Evolutionary conservation across 208 protist species (phyloP), one percentile per base, ranked within the genome.

Genomic region (Borovskyia barvae): DNA sequence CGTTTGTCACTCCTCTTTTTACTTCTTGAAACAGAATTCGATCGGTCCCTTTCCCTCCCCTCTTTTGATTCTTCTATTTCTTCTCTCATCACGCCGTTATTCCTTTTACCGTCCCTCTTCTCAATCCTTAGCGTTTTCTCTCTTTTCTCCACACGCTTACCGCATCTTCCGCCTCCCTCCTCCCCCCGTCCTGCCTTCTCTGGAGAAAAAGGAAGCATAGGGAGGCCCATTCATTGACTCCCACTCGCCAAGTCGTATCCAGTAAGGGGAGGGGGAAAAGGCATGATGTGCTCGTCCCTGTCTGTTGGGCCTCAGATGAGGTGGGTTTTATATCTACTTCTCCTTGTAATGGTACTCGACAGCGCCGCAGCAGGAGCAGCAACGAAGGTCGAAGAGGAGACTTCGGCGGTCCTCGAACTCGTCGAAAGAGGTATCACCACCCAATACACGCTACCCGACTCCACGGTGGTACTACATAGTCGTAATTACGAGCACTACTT

Each of bases 401-500:
- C 37, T 0, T 33, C 39, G 15, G 56, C 51, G 46, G 39, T 37
- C 7, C 37, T 71, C 55, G 64, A 71, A 56, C 64, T 71, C 24
- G 47, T 71, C 19, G 50, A 47, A n/a, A 56, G 59, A 1, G 64
- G 55, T 2, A n/a, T 42, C 46, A 56, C 57, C 40, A 65, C 57
- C 5, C 26, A 35, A 2, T 78, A 72, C 63, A 73, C 43, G 25
- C 26, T 86, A 40, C 75, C 70, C 2, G 49, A 69, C 12, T 68
- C 68, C n/a, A 62, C 83, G 8, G 43, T 60, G 17, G 53, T 52
- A 5, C 60, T 93, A 5, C 62, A 37, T 35, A 72, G 80, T 35
- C 49, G 55, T 8, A 92, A 67, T 40, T 93, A 93, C 54, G 78
- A 95, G 40, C 61, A 61, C 30, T 66, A 77, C 49, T 75, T 93